These are phyloP conservation scores for Keqinozyma sinolaborantium DNA, from an alignment of 1,139 yeast genomes.

Conservation along the genomic window DNA sequence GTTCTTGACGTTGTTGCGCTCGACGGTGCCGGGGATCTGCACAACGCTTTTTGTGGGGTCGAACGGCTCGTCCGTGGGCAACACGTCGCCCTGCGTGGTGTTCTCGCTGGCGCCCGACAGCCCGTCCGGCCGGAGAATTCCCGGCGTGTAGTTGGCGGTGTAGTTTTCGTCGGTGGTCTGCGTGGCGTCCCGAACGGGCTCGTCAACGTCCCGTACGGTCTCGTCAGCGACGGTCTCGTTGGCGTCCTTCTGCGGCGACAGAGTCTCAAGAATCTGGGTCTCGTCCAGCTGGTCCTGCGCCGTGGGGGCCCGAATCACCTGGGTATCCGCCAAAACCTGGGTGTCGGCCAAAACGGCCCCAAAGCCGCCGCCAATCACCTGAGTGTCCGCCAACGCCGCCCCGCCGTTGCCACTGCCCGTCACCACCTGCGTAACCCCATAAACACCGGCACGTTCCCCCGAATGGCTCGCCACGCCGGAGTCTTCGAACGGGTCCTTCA, in stretches of 20 bases:
- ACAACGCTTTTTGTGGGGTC: slow-evolving; percentile 3
- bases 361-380: neutral
- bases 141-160: neutral
- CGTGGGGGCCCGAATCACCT: neutral
- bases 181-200: too few relatives aligned
- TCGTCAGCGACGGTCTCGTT: neutral
- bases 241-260: neutral
- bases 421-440: neutral
- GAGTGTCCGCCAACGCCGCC: neutral
- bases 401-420: neutral
- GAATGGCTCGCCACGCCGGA: slow-evolving; percentile 1
- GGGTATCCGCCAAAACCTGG: neutral
- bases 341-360: neutral
- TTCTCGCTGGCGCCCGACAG: slow-evolving; percentile 2
- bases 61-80: neutral
- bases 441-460: neutral
- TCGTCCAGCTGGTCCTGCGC: neutral
- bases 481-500: slow-evolving; percentile 9
- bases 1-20: slow-evolving; percentile 6
- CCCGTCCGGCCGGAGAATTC: neutral
- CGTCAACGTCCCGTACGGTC: neutral
- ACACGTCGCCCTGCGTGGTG: slow-evolving; percentile 2
- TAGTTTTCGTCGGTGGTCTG: neutral
- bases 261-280: neutral
- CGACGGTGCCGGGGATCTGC: slow-evolving; percentile 14